Evolutionary conservation across 129 eudicot species (phyloP).

Genomic region (Kitagawia praeruptora): DNA sequence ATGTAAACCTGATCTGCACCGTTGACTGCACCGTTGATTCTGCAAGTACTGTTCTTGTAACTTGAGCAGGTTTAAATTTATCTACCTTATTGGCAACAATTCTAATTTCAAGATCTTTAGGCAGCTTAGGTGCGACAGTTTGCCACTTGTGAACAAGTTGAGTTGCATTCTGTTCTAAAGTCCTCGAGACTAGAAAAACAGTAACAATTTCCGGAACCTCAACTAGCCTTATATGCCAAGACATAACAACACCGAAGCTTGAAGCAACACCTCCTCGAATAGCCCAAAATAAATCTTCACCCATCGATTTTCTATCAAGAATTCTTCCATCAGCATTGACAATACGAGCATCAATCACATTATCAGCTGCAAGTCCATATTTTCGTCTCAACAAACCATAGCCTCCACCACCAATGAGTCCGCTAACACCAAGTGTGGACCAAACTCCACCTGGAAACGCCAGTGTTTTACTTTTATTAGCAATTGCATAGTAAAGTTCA

Average conservation of each 20-base stretch:
- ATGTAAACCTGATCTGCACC: not conserved
- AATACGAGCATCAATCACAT: not conserved
- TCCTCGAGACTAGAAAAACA: not conserved
- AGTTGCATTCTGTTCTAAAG: not conserved
- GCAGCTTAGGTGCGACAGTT: not conserved
- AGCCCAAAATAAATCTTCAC: not conserved
- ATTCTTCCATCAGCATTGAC: not conserved
- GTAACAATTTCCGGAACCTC: not conserved
- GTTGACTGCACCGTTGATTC: not conserved
- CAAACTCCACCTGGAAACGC: not conserved
- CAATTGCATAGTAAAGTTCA: not conserved
- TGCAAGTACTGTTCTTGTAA: not conserved
- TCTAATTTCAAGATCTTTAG: not conserved
- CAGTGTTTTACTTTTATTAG: not conserved
- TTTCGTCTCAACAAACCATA: not conserved
- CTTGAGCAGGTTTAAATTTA: not conserved
- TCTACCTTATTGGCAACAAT: not conserved
- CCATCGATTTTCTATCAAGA: not conserved
- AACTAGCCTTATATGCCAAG: not conserved
- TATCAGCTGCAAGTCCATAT: constrained; percentile 1
- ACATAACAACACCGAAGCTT: not conserved
- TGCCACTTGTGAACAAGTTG: not conserved
- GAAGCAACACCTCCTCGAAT: not conserved
- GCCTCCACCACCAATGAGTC: not conserved
- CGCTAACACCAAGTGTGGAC: not conserved